Evolutionary conservation across 1,284 basidiomycete genomes (phyloP).

Genomic region (Ganoderma sinense): DNA sequence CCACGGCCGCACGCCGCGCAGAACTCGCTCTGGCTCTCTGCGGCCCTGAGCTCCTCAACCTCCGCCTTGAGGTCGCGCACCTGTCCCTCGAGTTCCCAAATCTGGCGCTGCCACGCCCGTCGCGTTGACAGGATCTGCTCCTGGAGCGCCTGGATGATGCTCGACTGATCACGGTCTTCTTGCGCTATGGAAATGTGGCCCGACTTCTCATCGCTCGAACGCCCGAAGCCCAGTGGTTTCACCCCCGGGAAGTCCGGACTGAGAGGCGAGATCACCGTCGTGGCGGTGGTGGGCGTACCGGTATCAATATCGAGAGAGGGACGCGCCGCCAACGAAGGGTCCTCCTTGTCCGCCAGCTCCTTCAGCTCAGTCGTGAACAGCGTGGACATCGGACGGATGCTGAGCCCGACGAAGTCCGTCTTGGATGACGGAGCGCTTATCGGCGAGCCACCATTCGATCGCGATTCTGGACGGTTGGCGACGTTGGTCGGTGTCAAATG

Average conservation of each 20-base stretch:
- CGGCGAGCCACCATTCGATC: constrained; percentile 38
- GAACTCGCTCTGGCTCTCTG: constrained; percentile 47
- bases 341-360: constrained; percentile 54
- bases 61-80: constrained; percentile 74
- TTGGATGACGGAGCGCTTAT: constrained; percentile 71
- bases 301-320: constrained; percentile 50
- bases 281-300: constrained; percentile 53
- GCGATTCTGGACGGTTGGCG: constrained; percentile 17
- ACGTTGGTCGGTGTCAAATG: constrained; percentile 34
- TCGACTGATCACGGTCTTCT: constrained; percentile 50
- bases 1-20: constrained; percentile 72
- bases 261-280: constrained; percentile 54
- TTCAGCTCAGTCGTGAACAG: constrained; percentile 76
- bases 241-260: constrained; percentile 50
- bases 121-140: constrained; percentile 67
- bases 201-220: constrained; percentile 45
- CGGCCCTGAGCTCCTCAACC: constrained; percentile 60
- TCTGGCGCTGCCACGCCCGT: constrained; percentile 71
- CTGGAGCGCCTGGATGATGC: constrained; percentile 61
- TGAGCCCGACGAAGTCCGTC: constrained; percentile 68
- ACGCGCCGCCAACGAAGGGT: constrained; percentile 36
- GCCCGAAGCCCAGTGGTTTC: constrained; percentile 33
- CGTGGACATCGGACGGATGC: constrained; percentile 78
- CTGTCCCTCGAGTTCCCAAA: constrained; percentile 79
- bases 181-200: constrained; percentile 38